Percentiles rank a stretch among this genome's conserved stretches.
Evolutionary conservation across 1,284 basidiomycete species (phyloP).

Genomic region (Xerocomus amazonicus): DNA sequence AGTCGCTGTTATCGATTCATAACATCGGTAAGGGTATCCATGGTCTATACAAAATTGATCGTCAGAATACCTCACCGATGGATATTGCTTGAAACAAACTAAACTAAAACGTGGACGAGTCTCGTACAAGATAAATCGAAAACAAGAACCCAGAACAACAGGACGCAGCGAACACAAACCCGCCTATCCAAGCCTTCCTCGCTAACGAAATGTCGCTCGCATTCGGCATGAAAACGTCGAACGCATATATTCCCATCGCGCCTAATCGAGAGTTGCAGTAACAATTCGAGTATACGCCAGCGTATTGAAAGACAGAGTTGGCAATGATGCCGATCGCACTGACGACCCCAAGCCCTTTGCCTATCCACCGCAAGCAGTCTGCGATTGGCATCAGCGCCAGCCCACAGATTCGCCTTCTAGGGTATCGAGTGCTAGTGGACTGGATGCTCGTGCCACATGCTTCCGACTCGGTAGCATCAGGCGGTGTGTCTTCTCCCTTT

Average conservation of each 20-base stretch:
- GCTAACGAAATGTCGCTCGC: conserved; percentile 5
- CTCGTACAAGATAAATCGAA: conserved; percentile 20
- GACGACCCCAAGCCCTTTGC: conserved; percentile 22
- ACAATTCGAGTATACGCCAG: conserved; percentile 22
- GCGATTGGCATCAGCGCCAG: conserved; percentile 3
- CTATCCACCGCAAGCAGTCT: conserved; percentile 21
- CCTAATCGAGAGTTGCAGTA: conserved; percentile 22
- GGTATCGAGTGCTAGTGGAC: too few relatives aligned
- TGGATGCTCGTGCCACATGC: too few relatives aligned
- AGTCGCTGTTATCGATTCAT: too few relatives aligned
- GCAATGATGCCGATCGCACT: conserved; percentile 23
- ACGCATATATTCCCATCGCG: conserved; percentile 9
- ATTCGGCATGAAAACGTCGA: conserved; percentile 7
- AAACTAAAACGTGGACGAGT: conserved; percentile 8
- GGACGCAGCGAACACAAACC: conserved; percentile 9
- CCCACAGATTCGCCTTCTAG: too few relatives aligned
- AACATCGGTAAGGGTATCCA: too few relatives aligned
- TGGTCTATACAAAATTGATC: too few relatives aligned
- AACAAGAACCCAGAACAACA: conserved; percentile 16
- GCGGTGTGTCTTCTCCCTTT: too few relatives aligned
- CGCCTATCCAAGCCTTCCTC: conserved; percentile 20
- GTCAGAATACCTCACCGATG: too few relatives aligned
- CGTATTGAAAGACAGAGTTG: conserved; percentile 21
- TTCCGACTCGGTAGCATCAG: too few relatives aligned
- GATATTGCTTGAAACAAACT: too few relatives aligned